A percentile compares a stretch with the other conserved stretches of the same genome.
Conservation (phyloP, 805 yeast genomes). For the Zygosaccharomyces pseudorouxii region DNA sequence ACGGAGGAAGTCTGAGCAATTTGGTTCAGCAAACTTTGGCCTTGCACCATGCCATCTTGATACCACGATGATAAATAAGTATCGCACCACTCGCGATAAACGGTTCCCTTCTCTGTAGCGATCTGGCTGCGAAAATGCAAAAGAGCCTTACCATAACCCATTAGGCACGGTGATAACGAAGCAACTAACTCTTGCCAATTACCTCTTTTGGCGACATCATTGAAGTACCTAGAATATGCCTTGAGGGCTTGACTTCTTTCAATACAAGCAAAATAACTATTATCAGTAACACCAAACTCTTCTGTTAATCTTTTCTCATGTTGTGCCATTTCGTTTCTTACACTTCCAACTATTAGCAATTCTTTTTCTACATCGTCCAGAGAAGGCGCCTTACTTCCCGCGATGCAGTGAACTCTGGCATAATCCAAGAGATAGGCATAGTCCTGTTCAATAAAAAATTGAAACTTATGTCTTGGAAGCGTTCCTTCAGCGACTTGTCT, state of each 20-base stretch:
- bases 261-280: constrained; percentile 44
- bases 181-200: constrained; percentile 63
- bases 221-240: constrained; percentile 57
- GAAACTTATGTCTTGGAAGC: constrained; percentile 47
- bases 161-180: constrained; percentile 70
- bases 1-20: constrained; percentile 40
- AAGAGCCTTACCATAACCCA: constrained; percentile 65
- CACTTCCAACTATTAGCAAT: constrained; percentile 45
- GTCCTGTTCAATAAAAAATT: constrained; percentile 53
- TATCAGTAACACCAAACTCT: constrained; percentile 36
- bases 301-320: constrained; percentile 50
- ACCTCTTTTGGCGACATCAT: constrained; percentile 47
- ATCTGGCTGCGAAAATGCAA: constrained; percentile 33
- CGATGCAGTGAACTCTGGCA: constrained; percentile 58
- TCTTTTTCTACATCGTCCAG: constrained; percentile 48
- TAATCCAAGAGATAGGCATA: constrained; percentile 65
- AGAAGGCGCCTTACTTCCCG: constrained; percentile 58
- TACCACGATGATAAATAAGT: constrained; percentile 61
- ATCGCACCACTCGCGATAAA: constrained; percentile 49
- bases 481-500: constrained; percentile 47
- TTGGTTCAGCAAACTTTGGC: constrained; percentile 45
- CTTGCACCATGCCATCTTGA: constrained; percentile 46
- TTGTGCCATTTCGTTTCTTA: constrained; percentile 50
- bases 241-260: constrained; percentile 52
- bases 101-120: constrained; percentile 22